Percentiles rank a stretch among this genome's conserved stretches.
Evolutionary conservation across 345 rosid genomes (phyloP).

Genomic region (Lagerstroemia speciosa): DNA sequence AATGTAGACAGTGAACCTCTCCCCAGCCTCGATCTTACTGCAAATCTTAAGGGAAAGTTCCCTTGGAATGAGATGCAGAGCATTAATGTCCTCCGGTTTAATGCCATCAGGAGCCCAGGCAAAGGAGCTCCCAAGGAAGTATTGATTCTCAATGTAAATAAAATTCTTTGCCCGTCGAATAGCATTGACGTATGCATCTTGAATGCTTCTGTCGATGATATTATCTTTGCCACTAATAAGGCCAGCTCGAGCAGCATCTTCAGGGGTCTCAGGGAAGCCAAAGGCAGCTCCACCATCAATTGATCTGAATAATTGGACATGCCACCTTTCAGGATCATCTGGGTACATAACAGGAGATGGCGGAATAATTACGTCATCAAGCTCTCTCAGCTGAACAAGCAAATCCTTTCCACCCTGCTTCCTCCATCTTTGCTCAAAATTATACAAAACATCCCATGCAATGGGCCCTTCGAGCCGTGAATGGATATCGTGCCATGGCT

Average conservation of each 20-base stretch:
- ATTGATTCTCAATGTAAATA: constrained; percentile 91
- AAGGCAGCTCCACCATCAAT: constrained; percentile 98
- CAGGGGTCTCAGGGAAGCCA: constrained; percentile 95
- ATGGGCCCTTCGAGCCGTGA: constrained; percentile 93
- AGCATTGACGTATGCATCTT: constrained; percentile 89
- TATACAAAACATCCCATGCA: constrained; percentile 94
- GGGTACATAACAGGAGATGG: constrained; percentile 78
- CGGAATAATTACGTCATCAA: constrained; percentile 59
- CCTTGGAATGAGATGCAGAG: constrained; percentile 84
- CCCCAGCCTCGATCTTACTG: constrained; percentile 85
- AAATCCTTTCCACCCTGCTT: constrained; percentile 89
- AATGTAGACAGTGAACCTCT: constrained; percentile 71
- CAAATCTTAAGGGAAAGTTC: constrained; percentile 90
- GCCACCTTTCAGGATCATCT: constrained; percentile 83
- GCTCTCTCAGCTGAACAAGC: constrained; percentile 73
- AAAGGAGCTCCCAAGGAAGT: constrained; percentile 90
- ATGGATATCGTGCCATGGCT: constrained; percentile 99
- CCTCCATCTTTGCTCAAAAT: constrained; percentile 95
- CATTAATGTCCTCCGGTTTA: constrained; percentile 82
- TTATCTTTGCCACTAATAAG: constrained; percentile 96
- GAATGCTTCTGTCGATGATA: constrained; percentile 90
- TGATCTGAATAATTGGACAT: constrained; percentile 90
- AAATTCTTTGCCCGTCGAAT: constrained; percentile 92
- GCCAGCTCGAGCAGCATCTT: constrained; percentile 91
- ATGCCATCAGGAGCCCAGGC: constrained; percentile 77